These are phyloP conservation scores for Lichtheimia hyalospora DNA, from an alignment of 371 early-diverging fungal genomes.

Conservation along the genomic window DNA sequence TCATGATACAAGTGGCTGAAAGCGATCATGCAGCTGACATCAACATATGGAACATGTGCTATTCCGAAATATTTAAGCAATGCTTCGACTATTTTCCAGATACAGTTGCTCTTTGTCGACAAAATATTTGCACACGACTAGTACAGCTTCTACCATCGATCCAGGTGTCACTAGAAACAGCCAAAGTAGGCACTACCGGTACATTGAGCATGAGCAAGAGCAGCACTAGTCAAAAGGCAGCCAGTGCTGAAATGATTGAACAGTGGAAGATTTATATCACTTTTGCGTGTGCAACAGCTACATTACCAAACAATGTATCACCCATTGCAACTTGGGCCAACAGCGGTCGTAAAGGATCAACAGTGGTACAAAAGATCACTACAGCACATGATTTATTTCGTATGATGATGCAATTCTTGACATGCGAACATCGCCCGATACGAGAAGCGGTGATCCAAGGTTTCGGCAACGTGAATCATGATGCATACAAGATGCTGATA, in stretches of 20 bases:
- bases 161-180: slow-evolving; percentile 54
- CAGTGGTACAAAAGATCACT: slow-evolving; percentile 53
- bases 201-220: slow-evolving; percentile 47
- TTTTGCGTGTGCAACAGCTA: slow-evolving; percentile 68
- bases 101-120: slow-evolving; percentile 60
- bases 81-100: slow-evolving; percentile 64
- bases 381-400: slow-evolving; percentile 62
- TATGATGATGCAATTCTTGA: slow-evolving; percentile 63
- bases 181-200: slow-evolving; percentile 35
- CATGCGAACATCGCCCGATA: slow-evolving; percentile 71
- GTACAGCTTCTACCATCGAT: slow-evolving; percentile 64
- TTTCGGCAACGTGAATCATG: slow-evolving; percentile 68
- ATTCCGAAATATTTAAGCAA: slow-evolving; percentile 66
- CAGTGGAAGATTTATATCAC: slow-evolving; percentile 80
- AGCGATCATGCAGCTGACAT: slow-evolving; percentile 51
- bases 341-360: slow-evolving; percentile 57
- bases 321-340: slow-evolving; percentile 36
- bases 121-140: slow-evolving; percentile 60
- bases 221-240: slow-evolving; percentile 36
- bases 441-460: slow-evolving; percentile 73
- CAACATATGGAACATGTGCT: slow-evolving; percentile 60
- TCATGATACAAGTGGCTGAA: slow-evolving; percentile 39
- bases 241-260: slow-evolving; percentile 64
- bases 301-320: slow-evolving; percentile 30
- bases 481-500: slow-evolving; percentile 67